These are phyloP conservation scores for Cydonia oblonga DNA, from an alignment of 331 rosid genomes.

Conservation along the genomic window DNA sequence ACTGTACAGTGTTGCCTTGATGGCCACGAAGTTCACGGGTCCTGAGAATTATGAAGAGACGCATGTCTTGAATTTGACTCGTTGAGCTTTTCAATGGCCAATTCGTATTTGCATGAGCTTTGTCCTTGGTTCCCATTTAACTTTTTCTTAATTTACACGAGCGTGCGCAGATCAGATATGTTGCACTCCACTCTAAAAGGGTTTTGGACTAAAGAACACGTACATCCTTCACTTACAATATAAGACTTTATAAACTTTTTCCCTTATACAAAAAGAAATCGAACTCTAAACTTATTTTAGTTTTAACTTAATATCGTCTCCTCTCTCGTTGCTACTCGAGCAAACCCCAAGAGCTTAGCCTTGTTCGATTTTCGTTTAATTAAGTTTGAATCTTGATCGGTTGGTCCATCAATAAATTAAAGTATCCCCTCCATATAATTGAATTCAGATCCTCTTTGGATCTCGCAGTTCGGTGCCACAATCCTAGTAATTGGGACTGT, in stretches of 20 bases:
- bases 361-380: background rate
- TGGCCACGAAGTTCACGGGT: constrained; percentile 6
- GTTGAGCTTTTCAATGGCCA: constrained; percentile 18
- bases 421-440: background rate
- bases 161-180: background rate
- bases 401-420: background rate
- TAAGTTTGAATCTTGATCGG: background rate
- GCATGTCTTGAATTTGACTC: constrained; percentile 25
- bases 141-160: too few relatives aligned
- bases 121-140: background rate
- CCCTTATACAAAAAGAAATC: too few relatives aligned
- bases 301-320: background rate
- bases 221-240: background rate
- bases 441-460: too few relatives aligned
- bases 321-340: background rate
- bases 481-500: too few relatives aligned
- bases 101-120: background rate
- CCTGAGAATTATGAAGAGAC: constrained; percentile 4
- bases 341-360: background rate
- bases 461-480: too few relatives aligned
- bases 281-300: too few relatives aligned
- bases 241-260: too few relatives aligned
- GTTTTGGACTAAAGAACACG: background rate
- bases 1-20: background rate
- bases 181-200: background rate